phyloP scores from a whole-genome alignment of 2,329 filamentous ascomycete species.

The Aspergillus fijiensis region DNA sequence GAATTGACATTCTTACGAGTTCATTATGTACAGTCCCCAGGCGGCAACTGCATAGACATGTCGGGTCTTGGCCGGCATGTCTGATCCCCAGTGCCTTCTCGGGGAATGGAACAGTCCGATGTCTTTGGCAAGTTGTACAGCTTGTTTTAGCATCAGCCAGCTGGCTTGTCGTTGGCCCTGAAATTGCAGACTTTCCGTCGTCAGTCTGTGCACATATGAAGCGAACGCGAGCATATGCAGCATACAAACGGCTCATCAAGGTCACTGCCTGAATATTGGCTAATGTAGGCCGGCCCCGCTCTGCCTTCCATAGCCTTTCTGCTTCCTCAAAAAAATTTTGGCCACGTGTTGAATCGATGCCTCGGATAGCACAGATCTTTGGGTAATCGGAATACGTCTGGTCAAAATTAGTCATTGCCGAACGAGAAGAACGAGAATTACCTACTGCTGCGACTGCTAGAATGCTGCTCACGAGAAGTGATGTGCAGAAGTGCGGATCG shows the following conservation, averaged over 20 bases:
- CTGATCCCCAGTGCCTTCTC: conserved; percentile 8
- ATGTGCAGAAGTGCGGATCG: conserved; percentile 73
- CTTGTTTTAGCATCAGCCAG: conserved; percentile 36
- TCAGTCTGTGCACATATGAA: conserved; percentile 17
- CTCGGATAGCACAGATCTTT: conserved; percentile 27
- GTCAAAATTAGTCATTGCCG: conserved; percentile 11
- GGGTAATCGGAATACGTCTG: conserved; percentile 40
- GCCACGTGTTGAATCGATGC: conserved; percentile 32
- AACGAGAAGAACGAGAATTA: background rate
- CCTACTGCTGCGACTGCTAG: conserved; percentile 54
- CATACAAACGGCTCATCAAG: conserved; percentile 35
- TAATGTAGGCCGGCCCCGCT: conserved; percentile 34
- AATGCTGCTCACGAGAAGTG: conserved; percentile 83
- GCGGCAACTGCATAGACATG: conserved; percentile 27
- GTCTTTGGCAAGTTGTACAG: conserved; percentile 33
- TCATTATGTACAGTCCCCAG: conserved; percentile 34
- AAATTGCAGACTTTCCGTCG: conserved; percentile 24
- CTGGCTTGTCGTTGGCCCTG: conserved; percentile 28
- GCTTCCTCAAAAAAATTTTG: conserved; percentile 38
- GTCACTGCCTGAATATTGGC: conserved; percentile 39
- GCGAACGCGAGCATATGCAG: background rate
- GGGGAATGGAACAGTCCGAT: conserved; percentile 28
- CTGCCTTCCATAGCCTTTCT: conserved; percentile 36
- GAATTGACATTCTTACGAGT: conserved; percentile 22
- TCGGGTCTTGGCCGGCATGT: conserved; percentile 20